Percentiles rank a stretch among this genome's conserved stretches.
Conservation (phyloP, 257 asterid genomes). For the Primulina huaijiensis region DNA sequence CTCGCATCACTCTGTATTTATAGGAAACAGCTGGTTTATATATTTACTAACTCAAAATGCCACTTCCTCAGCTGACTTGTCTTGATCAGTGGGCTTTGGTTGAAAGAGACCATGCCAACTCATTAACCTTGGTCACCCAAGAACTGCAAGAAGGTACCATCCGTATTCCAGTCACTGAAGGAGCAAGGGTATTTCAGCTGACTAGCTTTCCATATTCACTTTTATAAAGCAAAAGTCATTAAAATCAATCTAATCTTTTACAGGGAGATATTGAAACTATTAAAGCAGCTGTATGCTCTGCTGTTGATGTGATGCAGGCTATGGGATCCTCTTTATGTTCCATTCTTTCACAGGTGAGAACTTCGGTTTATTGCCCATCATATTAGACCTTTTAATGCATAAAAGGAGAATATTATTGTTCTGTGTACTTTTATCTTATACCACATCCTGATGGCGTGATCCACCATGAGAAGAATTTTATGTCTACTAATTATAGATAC, state of each 20-base stretch:
- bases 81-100: constrained; percentile 73
- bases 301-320: constrained; percentile 74
- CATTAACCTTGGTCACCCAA: constrained; percentile 51
- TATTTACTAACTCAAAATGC: constrained; percentile 15
- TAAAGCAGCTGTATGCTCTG: constrained; percentile 67
- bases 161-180: constrained; percentile 73
- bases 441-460: background rate
- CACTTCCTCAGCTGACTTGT: constrained; percentile 43
- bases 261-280: constrained; percentile 67
- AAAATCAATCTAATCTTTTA: constrained; percentile 21
- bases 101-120: constrained; percentile 60
- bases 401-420: background rate
- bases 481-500: background rate
- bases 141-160: constrained; percentile 68
- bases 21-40: constrained; percentile 6
- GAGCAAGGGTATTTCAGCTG: constrained; percentile 61
- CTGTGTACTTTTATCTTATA: background rate
- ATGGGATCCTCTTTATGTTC: constrained; percentile 64
- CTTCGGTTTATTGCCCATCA: constrained; percentile 2
- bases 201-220: constrained; percentile 17
- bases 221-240: constrained; percentile 11
- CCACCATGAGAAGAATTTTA: background rate
- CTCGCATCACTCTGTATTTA: constrained; percentile 6
- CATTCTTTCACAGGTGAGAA: constrained; percentile 51
- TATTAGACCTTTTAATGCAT: constrained; percentile 5